Conservation (phyloP, 495 filamentous ascomycete species). For the Lophium mytilinum region DNA sequence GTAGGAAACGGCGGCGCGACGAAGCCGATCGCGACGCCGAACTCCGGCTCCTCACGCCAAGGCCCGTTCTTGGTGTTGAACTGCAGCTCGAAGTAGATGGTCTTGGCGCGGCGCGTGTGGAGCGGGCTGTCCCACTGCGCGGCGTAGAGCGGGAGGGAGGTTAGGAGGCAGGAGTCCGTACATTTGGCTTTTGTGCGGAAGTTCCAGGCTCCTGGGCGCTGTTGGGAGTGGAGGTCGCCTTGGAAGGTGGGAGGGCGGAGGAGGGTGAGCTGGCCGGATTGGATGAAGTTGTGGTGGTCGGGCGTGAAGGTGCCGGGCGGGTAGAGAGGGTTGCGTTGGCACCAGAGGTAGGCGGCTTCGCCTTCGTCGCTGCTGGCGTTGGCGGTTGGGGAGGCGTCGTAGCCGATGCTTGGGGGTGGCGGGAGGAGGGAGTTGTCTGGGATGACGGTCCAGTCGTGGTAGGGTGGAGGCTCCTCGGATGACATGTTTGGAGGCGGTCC, state of each 20-base stretch:
- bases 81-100: slow-evolving; percentile 73
- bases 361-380: slow-evolving; percentile 67
- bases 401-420: slow-evolving; percentile 66
- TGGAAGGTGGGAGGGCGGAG: slow-evolving; percentile 41
- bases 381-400: slow-evolving; percentile 57
- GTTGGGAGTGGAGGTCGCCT: slow-evolving; percentile 35
- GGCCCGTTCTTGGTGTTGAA: slow-evolving; percentile 39
- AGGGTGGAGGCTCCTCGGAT: slow-evolving; percentile 36
- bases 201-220: slow-evolving; percentile 37
- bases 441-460: slow-evolving; percentile 75
- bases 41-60: slow-evolving; percentile 37
- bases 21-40: slow-evolving; percentile 69
- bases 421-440: slow-evolving; percentile 75
- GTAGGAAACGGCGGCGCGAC: slow-evolving; percentile 73
- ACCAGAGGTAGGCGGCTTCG: slow-evolving; percentile 67
- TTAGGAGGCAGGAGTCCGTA: slow-evolving; percentile 51
- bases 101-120: slow-evolving; percentile 43
- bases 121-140: slow-evolving; percentile 60
- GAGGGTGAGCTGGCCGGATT: slow-evolving; percentile 39
- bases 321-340: slow-evolving; percentile 53
- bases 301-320: slow-evolving; percentile 42
- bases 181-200: slow-evolving; percentile 35
- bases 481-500: slow-evolving; percentile 10
- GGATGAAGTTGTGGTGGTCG: slow-evolving; percentile 38
- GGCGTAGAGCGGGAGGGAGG: slow-evolving; percentile 68